A percentile compares a stretch with the other conserved stretches of the same genome.
These are phyloP conservation scores for Pestalotiopsis sp. DNA, from an alignment of 2,329 filamentous ascomycete genomes.

Conservation along the genomic window DNA sequence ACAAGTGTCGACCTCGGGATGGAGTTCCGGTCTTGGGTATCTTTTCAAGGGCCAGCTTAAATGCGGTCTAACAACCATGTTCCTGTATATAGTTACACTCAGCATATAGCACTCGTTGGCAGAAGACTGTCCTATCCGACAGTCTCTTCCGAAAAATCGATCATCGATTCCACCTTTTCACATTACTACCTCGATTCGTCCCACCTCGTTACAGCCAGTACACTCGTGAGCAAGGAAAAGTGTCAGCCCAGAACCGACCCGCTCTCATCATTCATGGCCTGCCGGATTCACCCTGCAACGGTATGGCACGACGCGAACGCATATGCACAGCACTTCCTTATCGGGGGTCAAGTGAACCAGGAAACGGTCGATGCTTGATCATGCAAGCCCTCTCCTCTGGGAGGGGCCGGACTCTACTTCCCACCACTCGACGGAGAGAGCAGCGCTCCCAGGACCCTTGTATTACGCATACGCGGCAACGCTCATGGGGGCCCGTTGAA, in stretches of 20 bases:
- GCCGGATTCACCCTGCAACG: neutral
- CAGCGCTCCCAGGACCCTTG: neutral
- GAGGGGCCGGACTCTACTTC: neutral
- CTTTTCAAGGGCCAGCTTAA: neutral
- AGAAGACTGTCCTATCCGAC: neutral
- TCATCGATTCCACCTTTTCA: neutral
- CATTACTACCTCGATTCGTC: neutral
- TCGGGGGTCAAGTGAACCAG: neutral
- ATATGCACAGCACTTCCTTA: neutral
- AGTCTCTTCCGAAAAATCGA: slow-evolving; percentile 1
- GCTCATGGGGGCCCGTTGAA: neutral
- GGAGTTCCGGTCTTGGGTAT: slow-evolving; percentile 7
- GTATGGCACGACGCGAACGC: neutral
- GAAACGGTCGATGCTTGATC: neutral
- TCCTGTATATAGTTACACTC: slow-evolving; percentile 12
- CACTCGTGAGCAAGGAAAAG: neutral
- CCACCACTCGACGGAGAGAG: neutral
- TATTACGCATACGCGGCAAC: neutral
- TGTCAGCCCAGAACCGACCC: neutral
- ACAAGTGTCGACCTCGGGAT: slow-evolving; percentile 1
- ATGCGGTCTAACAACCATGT: slow-evolving; percentile 1
- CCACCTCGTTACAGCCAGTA: neutral
- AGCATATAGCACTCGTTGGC: neutral
- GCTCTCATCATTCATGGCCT: neutral
- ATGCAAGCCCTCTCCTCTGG: neutral